phyloP scores from a whole-genome alignment of 176 grass and related monocot genomes.

The Oryza meyeriana region DNA sequence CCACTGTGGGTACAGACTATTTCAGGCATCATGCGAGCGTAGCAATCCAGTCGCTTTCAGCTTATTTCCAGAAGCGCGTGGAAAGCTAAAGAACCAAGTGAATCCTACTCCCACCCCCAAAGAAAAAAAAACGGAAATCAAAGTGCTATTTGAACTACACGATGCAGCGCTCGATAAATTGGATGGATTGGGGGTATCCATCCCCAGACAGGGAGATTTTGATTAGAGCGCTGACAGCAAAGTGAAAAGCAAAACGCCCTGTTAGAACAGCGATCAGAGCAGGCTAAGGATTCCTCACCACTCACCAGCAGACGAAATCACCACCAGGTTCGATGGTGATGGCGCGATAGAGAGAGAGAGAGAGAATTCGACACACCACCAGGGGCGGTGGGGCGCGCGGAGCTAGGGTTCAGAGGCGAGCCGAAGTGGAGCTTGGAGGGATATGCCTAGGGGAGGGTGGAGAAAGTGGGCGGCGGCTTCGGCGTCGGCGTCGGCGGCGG shows the following conservation, averaged over 20 bases:
- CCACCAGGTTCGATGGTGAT: neutral
- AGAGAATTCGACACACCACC: neutral
- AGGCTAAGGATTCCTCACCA: neutral
- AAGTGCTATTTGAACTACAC: neutral
- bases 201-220: neutral
- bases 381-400: too few relatives aligned
- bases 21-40: neutral
- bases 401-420: neutral
- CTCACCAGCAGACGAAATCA: neutral
- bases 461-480: neutral
- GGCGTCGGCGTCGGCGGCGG: neutral
- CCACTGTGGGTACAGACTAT: neutral
- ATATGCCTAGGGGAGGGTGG: neutral
- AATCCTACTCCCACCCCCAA: neutral
- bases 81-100: neutral
- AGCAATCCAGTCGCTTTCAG: neutral
- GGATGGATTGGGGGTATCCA: neutral
- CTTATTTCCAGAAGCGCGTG: neutral
- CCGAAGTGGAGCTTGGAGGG: neutral
- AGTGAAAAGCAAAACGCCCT: neutral
- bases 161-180: too few relatives aligned
- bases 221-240: neutral
- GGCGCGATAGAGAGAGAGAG: neutral
- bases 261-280: neutral
- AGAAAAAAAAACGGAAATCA: neutral